Conservation (phyloP, 768 basidiomycete species). For the Lyophyllum shimeji region DNA sequence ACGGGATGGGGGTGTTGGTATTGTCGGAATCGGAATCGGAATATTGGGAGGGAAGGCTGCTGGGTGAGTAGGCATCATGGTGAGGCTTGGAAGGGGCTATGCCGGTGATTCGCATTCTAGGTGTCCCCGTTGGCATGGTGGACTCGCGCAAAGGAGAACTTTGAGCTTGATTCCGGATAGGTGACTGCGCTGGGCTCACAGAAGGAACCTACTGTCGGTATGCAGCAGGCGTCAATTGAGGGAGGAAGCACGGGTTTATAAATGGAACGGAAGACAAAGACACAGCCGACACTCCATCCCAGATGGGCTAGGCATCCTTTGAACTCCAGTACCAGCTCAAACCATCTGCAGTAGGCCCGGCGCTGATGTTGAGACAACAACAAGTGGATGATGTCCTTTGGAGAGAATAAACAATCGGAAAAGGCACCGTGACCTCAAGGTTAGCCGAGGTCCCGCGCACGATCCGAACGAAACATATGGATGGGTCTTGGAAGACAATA, state of each 20-base stretch:
- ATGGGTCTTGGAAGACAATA: conserved; percentile 15
- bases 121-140: conserved; percentile 3
- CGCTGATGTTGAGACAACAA: conserved; percentile 2
- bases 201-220: neutral
- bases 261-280: conserved; percentile 5
- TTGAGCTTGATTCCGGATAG: neutral
- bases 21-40: conserved; percentile 8
- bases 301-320: neutral
- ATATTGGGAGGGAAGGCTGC: neutral
- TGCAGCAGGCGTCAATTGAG: neutral
- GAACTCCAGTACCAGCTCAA: neutral
- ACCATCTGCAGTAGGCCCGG: neutral
- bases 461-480: conserved; percentile 8
- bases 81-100: conserved; percentile 6
- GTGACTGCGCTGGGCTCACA: neutral
- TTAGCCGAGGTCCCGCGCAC: neutral
- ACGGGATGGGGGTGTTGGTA: conserved; percentile 8
- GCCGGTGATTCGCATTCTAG: neutral
- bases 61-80: conserved; percentile 6
- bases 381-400: conserved; percentile 5
- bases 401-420: conserved; percentile 13
- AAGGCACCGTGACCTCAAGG: conserved; percentile 7
- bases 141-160: neutral
- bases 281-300: conserved; percentile 2
- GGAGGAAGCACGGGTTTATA: neutral